These are phyloP conservation scores for Fusarium robinianum DNA, from an alignment of 2,329 filamentous ascomycete species.

Conservation along the genomic window DNA sequence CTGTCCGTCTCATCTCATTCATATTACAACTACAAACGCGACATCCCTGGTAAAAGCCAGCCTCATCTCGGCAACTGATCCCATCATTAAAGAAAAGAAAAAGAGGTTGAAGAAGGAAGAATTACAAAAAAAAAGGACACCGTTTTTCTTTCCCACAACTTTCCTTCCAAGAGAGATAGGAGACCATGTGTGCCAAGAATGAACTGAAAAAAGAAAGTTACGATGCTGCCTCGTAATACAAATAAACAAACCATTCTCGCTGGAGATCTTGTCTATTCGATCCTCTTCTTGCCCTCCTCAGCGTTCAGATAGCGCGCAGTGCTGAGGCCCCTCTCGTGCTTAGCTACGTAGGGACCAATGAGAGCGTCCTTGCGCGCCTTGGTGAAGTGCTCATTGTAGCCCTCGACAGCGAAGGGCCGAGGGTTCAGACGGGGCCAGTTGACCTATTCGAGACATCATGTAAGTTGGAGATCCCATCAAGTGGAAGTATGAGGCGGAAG, in stretches of 20 bases:
- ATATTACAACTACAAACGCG: too few species aligned
- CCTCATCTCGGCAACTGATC: too few species aligned
- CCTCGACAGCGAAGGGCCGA: constrained; percentile 81
- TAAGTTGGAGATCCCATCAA: constrained; percentile 15
- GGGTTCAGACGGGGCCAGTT: constrained; percentile 98
- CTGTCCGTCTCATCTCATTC: constrained; percentile 14
- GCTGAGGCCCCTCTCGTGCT: constrained; percentile 82
- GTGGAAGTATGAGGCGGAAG: not conserved
- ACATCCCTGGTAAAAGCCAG: too few species aligned
- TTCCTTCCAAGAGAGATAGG: constrained; percentile 1
- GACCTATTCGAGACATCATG: constrained; percentile 60
- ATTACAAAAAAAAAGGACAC: too few species aligned
- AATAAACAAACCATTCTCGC: constrained; percentile 3
- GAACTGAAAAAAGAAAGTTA: too few species aligned
- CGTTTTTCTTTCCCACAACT: constrained; percentile 6
- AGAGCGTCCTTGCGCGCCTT: constrained; percentile 83
- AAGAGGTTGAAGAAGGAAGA: too few species aligned
- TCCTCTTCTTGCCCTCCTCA: constrained; percentile 98
- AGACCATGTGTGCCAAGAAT: too few species aligned
- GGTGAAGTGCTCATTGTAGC: constrained; percentile 82
- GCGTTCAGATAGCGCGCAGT: constrained; percentile 80
- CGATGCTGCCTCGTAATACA: constrained; percentile 14
- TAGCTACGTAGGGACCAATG: constrained; percentile 69
- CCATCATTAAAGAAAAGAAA: too few species aligned
- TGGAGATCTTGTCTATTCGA: constrained; percentile 67